Evolutionary conservation across 352 stramenopile species (phyloP), one percentile per base, ranked within the genome.

Genomic region (Globisporangium ultimum): DNA sequence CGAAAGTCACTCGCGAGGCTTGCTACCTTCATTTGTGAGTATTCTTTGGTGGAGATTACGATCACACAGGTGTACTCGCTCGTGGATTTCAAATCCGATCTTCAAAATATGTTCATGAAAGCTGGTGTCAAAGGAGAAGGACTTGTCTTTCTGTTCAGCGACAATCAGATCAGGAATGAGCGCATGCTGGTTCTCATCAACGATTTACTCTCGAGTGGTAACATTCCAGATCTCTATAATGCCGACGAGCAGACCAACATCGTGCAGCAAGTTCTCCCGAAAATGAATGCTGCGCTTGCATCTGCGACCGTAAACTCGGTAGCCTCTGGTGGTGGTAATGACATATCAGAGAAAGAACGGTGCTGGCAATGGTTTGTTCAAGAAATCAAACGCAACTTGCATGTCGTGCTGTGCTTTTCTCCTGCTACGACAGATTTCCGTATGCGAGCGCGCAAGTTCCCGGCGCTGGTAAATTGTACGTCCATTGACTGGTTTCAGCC

Each of bases 111-210:
- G 73, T 96, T 93, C 41, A 62, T 77, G 32, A 89, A 95, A 49
- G 90, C 95, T 14, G 95, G 94, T 5, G 62, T 98, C n/a, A 97
- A 97, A 68, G 88, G 96, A 10, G 88, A 98, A 28, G 75, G 79
- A 12, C 66, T 98, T 20, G 87, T 97, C 38, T 98, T 98, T 53
- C 54, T 98, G 3, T 83, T 98, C 17, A 94, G 85, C 18, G 95
- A 98, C 65, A 85, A 71, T 13, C 91, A 98, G 57, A 97, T 98
- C 60, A 97, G 95, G 55, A 96, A 98, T 55, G 94, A 98, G 50
- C 74, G 91, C 10, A 98, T 98, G 82, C 87, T 98, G 8, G 91
- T 98, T 32, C 88, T 91, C 51, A 76, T 98, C 45, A 98, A 98
- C 60, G 95, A 98, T 59, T 61, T 98, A 32, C 67, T 98, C 2